Evolutionary conservation across 106 monocot genomes (phyloP).

Genomic region (Dendrobium nobile): DNA sequence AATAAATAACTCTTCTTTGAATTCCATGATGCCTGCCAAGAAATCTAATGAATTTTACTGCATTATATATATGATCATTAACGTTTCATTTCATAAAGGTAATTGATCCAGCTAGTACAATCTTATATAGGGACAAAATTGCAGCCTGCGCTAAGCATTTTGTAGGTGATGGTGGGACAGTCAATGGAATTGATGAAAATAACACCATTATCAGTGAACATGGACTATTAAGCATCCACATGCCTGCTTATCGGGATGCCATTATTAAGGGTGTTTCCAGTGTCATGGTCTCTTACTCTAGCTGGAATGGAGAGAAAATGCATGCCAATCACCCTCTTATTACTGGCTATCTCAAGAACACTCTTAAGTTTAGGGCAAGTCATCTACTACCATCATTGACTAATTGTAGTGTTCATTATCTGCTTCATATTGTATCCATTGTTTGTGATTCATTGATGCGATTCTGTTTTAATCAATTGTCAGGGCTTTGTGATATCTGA

Average conservation of each 20-base stretch:
- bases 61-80: no score
- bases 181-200: constrained; percentile 33
- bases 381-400: neutral
- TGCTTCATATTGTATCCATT: neutral
- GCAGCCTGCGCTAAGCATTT: constrained; percentile 32
- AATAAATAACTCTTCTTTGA: no score
- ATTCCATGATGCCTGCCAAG: no score
- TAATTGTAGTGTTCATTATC: neutral
- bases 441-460: neutral
- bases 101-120: no score
- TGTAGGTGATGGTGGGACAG: constrained; percentile 40
- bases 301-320: constrained; percentile 39
- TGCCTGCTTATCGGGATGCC: constrained; percentile 36
- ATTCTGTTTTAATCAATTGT: neutral
- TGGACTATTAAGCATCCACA: constrained; percentile 33
- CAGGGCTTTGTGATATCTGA: constrained; percentile 66
- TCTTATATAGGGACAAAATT: constrained; percentile 17
- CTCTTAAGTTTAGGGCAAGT: constrained; percentile 28
- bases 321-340: constrained; percentile 24
- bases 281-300: constrained; percentile 37
- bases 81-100: no score
- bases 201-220: constrained; percentile 23
- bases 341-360: constrained; percentile 40
- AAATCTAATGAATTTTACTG: no score
- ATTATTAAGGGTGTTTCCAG: constrained; percentile 33